phyloP scores from a whole-genome alignment of 2,329 filamentous ascomycete genomes.

The Penicillium polonicum region DNA sequence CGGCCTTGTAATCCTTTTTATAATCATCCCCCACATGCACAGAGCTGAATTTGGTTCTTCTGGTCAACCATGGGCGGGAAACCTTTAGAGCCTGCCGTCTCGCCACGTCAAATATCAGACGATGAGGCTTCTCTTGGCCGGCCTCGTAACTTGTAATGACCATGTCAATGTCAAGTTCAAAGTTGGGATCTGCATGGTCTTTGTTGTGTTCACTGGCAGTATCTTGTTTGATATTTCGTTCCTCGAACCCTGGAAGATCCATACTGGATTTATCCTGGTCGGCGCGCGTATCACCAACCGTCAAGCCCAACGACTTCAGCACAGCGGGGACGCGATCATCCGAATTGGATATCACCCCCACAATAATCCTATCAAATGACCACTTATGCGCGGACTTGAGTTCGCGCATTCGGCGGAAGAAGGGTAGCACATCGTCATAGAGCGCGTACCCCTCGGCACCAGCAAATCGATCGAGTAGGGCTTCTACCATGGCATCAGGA shows the following conservation, averaged over 20 bases:
- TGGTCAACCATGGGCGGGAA: slow-evolving; percentile 1
- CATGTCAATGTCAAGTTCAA: slow-evolving; percentile 40
- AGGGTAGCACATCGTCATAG: slow-evolving; percentile 41
- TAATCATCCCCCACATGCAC: slow-evolving; percentile 49
- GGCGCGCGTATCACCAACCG: slow-evolving; percentile 36
- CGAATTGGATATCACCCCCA: slow-evolving; percentile 49
- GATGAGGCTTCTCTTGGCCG: slow-evolving; percentile 45
- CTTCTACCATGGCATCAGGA: slow-evolving; percentile 35
- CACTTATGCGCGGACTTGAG: slow-evolving; percentile 5
- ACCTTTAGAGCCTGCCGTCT: slow-evolving; percentile 30
- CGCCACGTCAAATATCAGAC: slow-evolving; percentile 42
- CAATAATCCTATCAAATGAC: slow-evolving; percentile 37
- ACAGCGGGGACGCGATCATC: slow-evolving; percentile 46
- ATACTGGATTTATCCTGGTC: slow-evolving; percentile 32
- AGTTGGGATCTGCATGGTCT: neutral
- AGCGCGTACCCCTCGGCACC: slow-evolving; percentile 42
- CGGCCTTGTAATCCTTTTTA: slow-evolving; percentile 43
- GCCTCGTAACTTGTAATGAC: slow-evolving; percentile 50
- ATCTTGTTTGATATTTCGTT: neutral
- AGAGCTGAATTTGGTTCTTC: slow-evolving; percentile 25
- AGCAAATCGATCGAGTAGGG: slow-evolving; percentile 42
- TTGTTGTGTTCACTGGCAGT: neutral
- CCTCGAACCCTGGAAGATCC: slow-evolving; percentile 28
- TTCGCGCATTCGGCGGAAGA: slow-evolving; percentile 35
- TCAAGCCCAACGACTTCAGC: slow-evolving; percentile 40